Conservation (phyloP, 164 flowering plant species). For the Vitis rotundifolia region DNA sequence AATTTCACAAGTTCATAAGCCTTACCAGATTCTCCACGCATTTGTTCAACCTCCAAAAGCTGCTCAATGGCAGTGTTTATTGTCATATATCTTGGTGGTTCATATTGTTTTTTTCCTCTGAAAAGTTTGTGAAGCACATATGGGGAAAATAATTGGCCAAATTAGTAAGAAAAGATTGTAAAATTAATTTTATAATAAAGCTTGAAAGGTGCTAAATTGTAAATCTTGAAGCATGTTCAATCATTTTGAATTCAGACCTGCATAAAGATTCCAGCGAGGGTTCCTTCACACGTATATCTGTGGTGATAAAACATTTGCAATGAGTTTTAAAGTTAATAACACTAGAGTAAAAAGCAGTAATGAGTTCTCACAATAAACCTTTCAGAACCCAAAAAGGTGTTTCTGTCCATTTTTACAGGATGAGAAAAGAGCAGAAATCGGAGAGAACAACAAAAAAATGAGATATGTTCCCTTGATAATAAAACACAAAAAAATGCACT, state of each 20-base stretch:
- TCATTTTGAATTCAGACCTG: slow-evolving; percentile 47
- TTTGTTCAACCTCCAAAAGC: slow-evolving; percentile 77
- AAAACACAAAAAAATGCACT: no score
- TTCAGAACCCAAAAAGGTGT: not conserved
- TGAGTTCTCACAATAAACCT: not conserved
- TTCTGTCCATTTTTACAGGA: not conserved
- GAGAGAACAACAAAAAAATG: no score
- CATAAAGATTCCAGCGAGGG: slow-evolving; percentile 82
- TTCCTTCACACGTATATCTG: slow-evolving; percentile 95
- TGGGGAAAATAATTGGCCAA: no score
- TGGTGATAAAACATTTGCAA: slow-evolving; percentile 6
- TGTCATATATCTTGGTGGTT: slow-evolving; percentile 89
- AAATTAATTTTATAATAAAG: no score
- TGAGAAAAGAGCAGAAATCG: not conserved
- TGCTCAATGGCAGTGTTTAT: slow-evolving; percentile 88
- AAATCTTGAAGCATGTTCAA: not conserved
- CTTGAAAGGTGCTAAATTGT: not conserved
- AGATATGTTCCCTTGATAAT: no score
- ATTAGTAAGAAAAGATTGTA: no score
- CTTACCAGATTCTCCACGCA: slow-evolving; percentile 63
- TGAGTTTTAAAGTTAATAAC: not conserved
- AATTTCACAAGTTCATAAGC: no score
- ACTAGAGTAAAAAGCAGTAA: not conserved
- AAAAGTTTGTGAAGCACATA: slow-evolving; percentile 5
- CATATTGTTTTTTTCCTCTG: slow-evolving; percentile 86